These are phyloP conservation scores for Exophiala dermatitidis DNA, from an alignment of 2,329 filamentous ascomycete species.

Conservation along the genomic window DNA sequence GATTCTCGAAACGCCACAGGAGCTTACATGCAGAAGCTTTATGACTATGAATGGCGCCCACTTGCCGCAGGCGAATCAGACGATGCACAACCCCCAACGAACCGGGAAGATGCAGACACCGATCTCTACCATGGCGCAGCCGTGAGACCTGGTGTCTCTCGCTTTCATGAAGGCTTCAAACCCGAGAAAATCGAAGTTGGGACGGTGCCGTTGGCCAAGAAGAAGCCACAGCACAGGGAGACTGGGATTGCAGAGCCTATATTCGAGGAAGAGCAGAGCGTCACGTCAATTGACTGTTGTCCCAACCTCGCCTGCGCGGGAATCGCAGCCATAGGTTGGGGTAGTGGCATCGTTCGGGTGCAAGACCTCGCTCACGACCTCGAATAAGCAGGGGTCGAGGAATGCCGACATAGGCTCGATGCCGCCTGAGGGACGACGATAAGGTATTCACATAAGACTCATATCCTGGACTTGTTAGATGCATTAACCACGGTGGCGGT, in stretches of 20 bases:
- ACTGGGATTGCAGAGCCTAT: constrained; percentile 37
- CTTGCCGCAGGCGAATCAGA: neutral
- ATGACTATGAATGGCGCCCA: constrained; percentile 49
- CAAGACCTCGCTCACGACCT: constrained; percentile 52
- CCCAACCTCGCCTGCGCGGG: constrained; percentile 58
- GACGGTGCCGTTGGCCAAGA: constrained; percentile 1
- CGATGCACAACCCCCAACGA: neutral
- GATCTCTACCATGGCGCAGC: constrained; percentile 22
- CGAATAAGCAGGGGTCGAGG: neutral
- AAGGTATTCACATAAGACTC: too few relatives aligned
- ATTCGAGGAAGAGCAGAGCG: constrained; percentile 56
- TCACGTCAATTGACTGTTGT: constrained; percentile 61
- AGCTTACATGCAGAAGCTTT: constrained; percentile 51
- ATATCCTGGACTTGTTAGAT: too few relatives aligned
- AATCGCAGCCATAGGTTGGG: constrained; percentile 61
- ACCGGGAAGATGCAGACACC: neutral
- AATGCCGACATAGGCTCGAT: neutral
- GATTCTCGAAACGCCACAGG: constrained; percentile 29
- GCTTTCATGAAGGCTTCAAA: constrained; percentile 40
- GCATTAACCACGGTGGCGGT: too few relatives aligned
- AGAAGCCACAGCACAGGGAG: constrained; percentile 6
- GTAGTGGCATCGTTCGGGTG: constrained; percentile 58
- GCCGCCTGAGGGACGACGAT: neutral
- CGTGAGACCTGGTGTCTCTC: constrained; percentile 33
- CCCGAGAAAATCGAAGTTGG: constrained; percentile 34